A percentile compares a stretch with the other conserved stretches of the same genome.
phyloP scores from a whole-genome alignment of 805 yeast species.

The Cyberlindnera subsufficiens region DNA sequence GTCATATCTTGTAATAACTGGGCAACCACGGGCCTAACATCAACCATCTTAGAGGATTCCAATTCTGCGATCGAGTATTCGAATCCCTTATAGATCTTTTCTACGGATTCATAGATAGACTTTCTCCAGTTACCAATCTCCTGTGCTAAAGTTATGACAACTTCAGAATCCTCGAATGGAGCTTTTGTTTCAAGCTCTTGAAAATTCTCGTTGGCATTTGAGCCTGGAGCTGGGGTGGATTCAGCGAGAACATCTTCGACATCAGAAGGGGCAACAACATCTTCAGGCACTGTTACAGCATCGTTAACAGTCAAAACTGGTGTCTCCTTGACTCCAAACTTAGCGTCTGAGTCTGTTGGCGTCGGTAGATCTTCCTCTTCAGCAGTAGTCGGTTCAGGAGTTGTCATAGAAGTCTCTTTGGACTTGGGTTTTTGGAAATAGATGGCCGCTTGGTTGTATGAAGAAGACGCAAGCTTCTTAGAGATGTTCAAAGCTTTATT shows the following conservation, averaged over 20 bases:
- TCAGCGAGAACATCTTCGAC: slow-evolving; percentile 5
- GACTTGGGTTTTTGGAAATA: slow-evolving; percentile 9
- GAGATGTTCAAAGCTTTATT: slow-evolving; percentile 15
- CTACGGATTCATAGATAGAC: slow-evolving; percentile 31
- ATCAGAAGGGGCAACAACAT: slow-evolving; percentile 1
- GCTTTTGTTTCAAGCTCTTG: slow-evolving; percentile 5
- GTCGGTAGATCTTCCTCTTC: slow-evolving; percentile 10
- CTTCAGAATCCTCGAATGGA: slow-evolving; percentile 5
- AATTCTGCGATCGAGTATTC: slow-evolving; percentile 29
- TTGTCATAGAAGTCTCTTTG: background rate
- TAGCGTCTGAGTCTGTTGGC: slow-evolving; percentile 2
- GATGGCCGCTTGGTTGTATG: slow-evolving; percentile 13
- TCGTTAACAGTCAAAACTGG: slow-evolving; percentile 9
- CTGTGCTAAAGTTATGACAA: slow-evolving; percentile 22
- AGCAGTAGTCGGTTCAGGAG: slow-evolving; percentile 6
- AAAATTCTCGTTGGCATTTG: slow-evolving; percentile 1
- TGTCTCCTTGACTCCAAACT: slow-evolving; percentile 5
- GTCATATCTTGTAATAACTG: slow-evolving; percentile 30
- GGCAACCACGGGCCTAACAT: slow-evolving; percentile 27
- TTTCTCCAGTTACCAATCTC: slow-evolving; percentile 32
- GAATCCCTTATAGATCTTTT: slow-evolving; percentile 34
- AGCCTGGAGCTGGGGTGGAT: slow-evolving; percentile 1
- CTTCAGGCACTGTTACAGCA: slow-evolving; percentile 2
- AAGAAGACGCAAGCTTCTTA: slow-evolving; percentile 8
- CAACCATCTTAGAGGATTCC: slow-evolving; percentile 22